phyloP scores from a whole-genome alignment of 176 grass and related monocot genomes.

The Triticum monococcum region DNA sequence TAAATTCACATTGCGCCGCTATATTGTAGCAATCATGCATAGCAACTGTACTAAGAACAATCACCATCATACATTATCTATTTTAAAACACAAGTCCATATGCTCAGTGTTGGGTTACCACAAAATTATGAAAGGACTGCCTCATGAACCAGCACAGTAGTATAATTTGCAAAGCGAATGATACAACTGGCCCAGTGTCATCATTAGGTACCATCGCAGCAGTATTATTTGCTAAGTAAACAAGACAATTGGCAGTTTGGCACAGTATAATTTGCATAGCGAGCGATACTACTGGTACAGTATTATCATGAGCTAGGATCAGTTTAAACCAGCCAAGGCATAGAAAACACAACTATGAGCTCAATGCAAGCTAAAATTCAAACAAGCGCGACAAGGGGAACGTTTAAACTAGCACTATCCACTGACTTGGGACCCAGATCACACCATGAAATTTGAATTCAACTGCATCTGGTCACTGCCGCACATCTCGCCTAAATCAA shows the following conservation, averaged over 20 bases:
- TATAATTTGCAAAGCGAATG: neutral
- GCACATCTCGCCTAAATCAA: neutral
- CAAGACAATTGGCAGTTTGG: neutral
- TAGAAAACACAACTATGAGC: neutral
- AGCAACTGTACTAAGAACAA: neutral
- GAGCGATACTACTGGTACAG: neutral
- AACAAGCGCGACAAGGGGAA: neutral
- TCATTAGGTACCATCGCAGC: neutral
- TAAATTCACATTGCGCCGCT: neutral
- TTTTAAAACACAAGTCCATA: neutral
- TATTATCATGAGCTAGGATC: neutral
- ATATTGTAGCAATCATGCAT: neutral
- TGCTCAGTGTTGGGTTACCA: neutral
- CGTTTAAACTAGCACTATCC: neutral
- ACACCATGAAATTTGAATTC: neutral
- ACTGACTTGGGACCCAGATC: neutral
- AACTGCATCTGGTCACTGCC: constrained; percentile 11
- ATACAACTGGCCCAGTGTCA: neutral
- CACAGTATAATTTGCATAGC: neutral
- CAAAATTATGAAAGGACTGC: neutral
- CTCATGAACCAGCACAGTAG: neutral
- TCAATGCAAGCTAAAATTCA: constrained; percentile 10
- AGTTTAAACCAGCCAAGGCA: neutral
- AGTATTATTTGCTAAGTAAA: neutral
- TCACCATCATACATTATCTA: neutral